Base-by-base conservation (phyloP, 352 stramenopile species). In the Phytophthora podocarpi region DNA sequence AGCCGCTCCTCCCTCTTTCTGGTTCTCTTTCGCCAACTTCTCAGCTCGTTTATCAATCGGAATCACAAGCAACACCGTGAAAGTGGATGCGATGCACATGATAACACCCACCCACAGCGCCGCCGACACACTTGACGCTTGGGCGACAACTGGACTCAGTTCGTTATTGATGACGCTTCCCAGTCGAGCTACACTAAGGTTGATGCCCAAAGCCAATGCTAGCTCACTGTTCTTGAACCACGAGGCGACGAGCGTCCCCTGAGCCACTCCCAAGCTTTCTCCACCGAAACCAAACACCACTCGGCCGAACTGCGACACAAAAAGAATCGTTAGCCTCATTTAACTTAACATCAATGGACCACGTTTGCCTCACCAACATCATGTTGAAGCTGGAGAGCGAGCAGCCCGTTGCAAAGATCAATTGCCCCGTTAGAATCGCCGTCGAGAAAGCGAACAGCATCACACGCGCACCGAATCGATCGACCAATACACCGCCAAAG, bases 221-320 rank as follows among this genome's bases (percentile, higher is more conserved):
- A 98, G 63, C 40, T 98, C 92, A 59, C 82, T 96, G 53, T 95
- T 95, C 53, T 93, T 89, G 67, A 98, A 98, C 95, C 95, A 98
- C 8, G 89, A 87, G 2, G 90, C 89, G 2, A 98, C 74, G 5
- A 98, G 78, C 5, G 93, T 97, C 15, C 83, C 91, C 53, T 97
- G 86, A 8, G 89, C 91, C 8, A 98, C 95, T 40, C 79, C 90
- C 6, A 98, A 70, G 31, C 80, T 97, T 59, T 98, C 95, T 24
- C 90, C 93, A 42, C 93, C 95, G 40, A 98, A 87, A 16, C 95
- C 95, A 71, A 97, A 98, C 16, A 98, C 43, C 39, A 97, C 79
- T 30, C 95, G 76, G 10, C 95, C 95, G 15, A 93, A 50, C 64
- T 97, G 65, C 74, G 46, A 45, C 4, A 39, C 10, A 43, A 52